Evolutionary conservation across 805 yeast species (phyloP).

Genomic region (Brettanomyces custersianus): DNA sequence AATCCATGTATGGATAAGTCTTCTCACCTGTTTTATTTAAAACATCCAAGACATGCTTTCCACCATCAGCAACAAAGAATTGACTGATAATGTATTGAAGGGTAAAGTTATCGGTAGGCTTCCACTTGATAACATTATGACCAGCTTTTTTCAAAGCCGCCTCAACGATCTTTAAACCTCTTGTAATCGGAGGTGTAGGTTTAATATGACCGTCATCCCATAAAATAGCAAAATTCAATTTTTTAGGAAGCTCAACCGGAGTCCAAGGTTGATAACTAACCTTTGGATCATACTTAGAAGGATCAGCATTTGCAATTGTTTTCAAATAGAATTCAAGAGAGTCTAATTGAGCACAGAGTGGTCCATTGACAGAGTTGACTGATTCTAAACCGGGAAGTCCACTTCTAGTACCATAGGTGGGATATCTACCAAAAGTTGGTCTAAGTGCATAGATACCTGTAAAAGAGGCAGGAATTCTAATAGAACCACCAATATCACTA

Average conservation of each 20-base stretch:
- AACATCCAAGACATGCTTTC: conserved; percentile 23
- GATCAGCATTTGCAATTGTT: conserved; percentile 13
- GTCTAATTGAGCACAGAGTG: conserved; percentile 38
- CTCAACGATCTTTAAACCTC: conserved; percentile 31
- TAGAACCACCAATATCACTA: conserved; percentile 47
- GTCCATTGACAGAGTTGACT: conserved; percentile 47
- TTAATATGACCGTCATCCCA: conserved; percentile 32
- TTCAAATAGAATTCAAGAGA: conserved; percentile 43
- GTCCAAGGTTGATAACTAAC: conserved; percentile 37
- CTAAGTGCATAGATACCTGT: conserved; percentile 25
- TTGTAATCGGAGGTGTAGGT: conserved; percentile 39
- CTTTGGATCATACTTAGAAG: conserved; percentile 39
- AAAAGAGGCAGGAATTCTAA: conserved; percentile 24
- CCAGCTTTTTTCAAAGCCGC: conserved; percentile 31
- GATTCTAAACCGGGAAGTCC: conserved; percentile 41
- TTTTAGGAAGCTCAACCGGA: conserved; percentile 24
- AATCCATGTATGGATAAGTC: conserved; percentile 12
- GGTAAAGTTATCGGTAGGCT: conserved; percentile 29
- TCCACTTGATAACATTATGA: conserved; percentile 43
- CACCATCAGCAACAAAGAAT: conserved; percentile 36
- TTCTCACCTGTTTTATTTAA: conserved; percentile 34
- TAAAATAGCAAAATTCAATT: conserved; percentile 31
- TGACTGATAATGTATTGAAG: conserved; percentile 22
- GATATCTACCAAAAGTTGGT: conserved; percentile 26
- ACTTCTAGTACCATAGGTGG: conserved; percentile 27